These are phyloP conservation scores for Phanerodontia chrysosporium DNA, from an alignment of 768 basidiomycete genomes.

Conservation along the genomic window DNA sequence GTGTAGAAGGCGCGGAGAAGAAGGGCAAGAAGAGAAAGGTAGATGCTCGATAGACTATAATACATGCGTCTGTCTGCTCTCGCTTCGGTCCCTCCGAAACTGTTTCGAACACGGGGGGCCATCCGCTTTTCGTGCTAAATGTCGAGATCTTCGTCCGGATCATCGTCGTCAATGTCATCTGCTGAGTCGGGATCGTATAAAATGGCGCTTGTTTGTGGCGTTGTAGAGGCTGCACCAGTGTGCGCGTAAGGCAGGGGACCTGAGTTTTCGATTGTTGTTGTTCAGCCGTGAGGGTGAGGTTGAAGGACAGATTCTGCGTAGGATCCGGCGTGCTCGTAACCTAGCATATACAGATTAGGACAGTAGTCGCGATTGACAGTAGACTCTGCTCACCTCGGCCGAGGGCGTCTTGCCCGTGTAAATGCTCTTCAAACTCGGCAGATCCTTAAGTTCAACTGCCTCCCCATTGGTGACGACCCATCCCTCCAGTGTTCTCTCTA, in stretches of 20 bases:
- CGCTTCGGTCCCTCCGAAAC: neutral
- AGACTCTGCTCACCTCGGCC: slow-evolving; percentile 12
- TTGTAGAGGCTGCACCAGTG: slow-evolving; percentile 53
- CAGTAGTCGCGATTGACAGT: neutral
- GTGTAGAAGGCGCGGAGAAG: slow-evolving; percentile 25
- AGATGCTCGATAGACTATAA: slow-evolving; percentile 22
- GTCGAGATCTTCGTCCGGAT: slow-evolving; percentile 69
- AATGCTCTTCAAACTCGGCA: slow-evolving; percentile 43
- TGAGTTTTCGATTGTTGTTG: slow-evolving; percentile 77
- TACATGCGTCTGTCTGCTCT: neutral
- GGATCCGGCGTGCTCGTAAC: slow-evolving; percentile 40
- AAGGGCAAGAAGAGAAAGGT: slow-evolving; percentile 56
- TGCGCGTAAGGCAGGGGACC: slow-evolving; percentile 92
- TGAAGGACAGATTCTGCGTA: slow-evolving; percentile 77
- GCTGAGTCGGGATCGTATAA: slow-evolving; percentile 91
- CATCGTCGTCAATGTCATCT: slow-evolving; percentile 93
- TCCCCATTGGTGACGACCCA: slow-evolving; percentile 39
- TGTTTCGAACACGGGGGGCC: too few relatives aligned
- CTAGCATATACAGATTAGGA: neutral
- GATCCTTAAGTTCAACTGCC: slow-evolving; percentile 44
- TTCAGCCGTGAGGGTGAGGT: slow-evolving; percentile 75
- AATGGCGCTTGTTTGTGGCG: slow-evolving; percentile 45
- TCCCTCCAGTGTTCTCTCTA: slow-evolving; percentile 61
- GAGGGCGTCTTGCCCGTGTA: slow-evolving; percentile 32
- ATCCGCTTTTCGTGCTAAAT: too few relatives aligned